phyloP scores from a whole-genome alignment of 2,329 filamentous ascomycete species.

The Cercospora sojina region DNA sequence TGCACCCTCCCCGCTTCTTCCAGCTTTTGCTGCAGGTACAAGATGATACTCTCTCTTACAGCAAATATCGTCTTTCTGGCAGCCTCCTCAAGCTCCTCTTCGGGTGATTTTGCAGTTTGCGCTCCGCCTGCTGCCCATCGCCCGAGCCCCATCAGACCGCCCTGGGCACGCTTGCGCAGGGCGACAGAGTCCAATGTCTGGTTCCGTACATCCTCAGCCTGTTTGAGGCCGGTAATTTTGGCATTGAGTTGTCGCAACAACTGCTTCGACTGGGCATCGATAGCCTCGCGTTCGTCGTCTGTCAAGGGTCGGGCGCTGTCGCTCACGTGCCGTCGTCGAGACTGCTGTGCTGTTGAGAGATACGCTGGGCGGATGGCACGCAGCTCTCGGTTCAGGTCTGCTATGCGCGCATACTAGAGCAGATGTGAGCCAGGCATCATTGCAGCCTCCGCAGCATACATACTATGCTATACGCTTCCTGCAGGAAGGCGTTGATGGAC shows the following conservation, averaged over 20 bases:
- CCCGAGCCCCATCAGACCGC: constrained; percentile 66
- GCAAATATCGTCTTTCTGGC: constrained; percentile 63
- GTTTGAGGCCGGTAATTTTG: constrained; percentile 74
- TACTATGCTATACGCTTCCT: constrained; percentile 92
- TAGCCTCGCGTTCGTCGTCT: constrained; percentile 77
- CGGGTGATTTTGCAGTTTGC: constrained; percentile 56
- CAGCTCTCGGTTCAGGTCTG: constrained; percentile 75
- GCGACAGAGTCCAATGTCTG: constrained; percentile 71
- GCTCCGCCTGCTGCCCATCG: constrained; percentile 61
- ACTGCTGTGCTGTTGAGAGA: constrained; percentile 73
- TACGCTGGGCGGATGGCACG: constrained; percentile 84
- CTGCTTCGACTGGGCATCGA: constrained; percentile 83
- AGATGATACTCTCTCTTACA: constrained; percentile 79
- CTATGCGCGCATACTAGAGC: constrained; percentile 78
- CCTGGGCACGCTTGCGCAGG: constrained; percentile 64
- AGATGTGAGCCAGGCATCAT: constrained; percentile 30
- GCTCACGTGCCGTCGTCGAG: constrained; percentile 46
- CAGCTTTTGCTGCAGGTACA: constrained; percentile 73
- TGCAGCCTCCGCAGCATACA: constrained; percentile 34
- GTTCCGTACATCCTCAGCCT: constrained; percentile 78
- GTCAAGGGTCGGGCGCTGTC: constrained; percentile 60
- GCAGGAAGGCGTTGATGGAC: constrained; percentile 77
- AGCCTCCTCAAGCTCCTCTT: constrained; percentile 72
- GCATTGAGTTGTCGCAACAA: constrained; percentile 82
- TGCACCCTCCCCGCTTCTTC: constrained; percentile 76